Base-by-base conservation (phyloP, 2,329 filamentous ascomycete species). In the Calonectria naviculata region DNA sequence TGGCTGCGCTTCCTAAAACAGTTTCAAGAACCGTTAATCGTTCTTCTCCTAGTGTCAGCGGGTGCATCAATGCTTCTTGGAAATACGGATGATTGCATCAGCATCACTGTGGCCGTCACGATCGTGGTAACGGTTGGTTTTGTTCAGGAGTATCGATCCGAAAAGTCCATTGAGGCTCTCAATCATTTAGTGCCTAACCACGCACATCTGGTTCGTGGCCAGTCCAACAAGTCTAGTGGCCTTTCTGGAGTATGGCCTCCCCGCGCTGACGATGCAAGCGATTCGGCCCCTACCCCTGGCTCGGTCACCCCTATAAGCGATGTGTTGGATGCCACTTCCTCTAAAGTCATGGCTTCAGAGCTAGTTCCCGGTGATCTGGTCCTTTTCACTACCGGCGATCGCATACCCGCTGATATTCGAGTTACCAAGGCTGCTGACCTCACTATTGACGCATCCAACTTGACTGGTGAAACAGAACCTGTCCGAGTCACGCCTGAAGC, bases 41-140 rank as follows among this genome's bases (percentile, higher is more conserved):
- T 98, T 26, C 89, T 99, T n/a, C 89, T 99, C 19, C 89, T 99
- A 26, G 93, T 91, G 8, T 98, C 97, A 4, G 96, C 97, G 0
- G 93, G 89, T 21, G 93, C 97, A 44, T 98, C 96, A 0, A 90
- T 98, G 60, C 84, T 98, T 49, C 93, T 99, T 83, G 95, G 95
- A 63, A 99, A 99, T 80, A 92, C 93, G 80, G 96, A 98, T 78
- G 97, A 99, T 85, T 96, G 96, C 7, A 86, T 99, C 78, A 98
- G 96, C 83, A 99, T 99, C 80, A 94, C 96, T 0, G 92, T 98
- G 36, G 97, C 97, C 2, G 97, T 99, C 26, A 98, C 95, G 29
- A 99, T 99, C 77, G 97, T 99, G 7, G 95, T 99, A 28, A 93
- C 93, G 0, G 97, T 99, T 47, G 97, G 96, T 2, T 99, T 99